Evolutionary conservation across 371 early-diverging fungal genomes (phyloP).

Genomic region (Mucor plumbeus): DNA sequence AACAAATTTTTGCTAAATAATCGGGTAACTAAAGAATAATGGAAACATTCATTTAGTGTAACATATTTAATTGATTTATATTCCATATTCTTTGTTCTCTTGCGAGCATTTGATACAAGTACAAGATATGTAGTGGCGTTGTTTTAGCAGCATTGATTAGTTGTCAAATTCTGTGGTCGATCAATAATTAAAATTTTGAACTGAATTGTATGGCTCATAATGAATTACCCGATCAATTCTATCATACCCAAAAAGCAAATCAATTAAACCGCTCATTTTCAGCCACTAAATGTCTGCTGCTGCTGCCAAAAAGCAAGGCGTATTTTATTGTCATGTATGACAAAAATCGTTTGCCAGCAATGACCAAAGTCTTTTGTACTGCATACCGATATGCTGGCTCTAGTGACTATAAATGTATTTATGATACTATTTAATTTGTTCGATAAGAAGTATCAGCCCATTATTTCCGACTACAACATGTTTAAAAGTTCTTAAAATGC

Average conservation of each 20-base stretch:
- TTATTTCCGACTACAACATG: background rate
- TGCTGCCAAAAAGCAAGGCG: slow-evolving; percentile 6
- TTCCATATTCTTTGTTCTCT: too few relatives aligned
- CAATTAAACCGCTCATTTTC: background rate
- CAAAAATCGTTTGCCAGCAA: background rate
- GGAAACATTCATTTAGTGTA: background rate
- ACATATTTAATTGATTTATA: background rate
- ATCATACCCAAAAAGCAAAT: too few relatives aligned
- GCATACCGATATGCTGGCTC: slow-evolving; percentile 5
- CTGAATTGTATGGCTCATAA: background rate
- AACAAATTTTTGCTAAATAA: background rate
- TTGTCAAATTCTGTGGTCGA: too few relatives aligned
- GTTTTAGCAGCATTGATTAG: too few relatives aligned
- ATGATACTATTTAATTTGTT: background rate
- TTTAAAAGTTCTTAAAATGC: too few relatives aligned
- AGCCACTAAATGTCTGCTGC: slow-evolving; percentile 3
- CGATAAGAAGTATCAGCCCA: background rate
- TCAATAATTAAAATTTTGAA: too few relatives aligned
- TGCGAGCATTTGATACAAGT: too few relatives aligned
- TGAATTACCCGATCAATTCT: background rate
- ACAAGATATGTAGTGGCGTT: too few relatives aligned
- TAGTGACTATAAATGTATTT: background rate
- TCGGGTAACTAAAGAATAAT: background rate
- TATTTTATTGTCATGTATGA: slow-evolving; percentile 4
- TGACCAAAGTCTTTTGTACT: slow-evolving; percentile 4